These are phyloP conservation scores for Rugosomyces carneus DNA, from an alignment of 1,284 basidiomycete genomes.

Conservation along the genomic window DNA sequence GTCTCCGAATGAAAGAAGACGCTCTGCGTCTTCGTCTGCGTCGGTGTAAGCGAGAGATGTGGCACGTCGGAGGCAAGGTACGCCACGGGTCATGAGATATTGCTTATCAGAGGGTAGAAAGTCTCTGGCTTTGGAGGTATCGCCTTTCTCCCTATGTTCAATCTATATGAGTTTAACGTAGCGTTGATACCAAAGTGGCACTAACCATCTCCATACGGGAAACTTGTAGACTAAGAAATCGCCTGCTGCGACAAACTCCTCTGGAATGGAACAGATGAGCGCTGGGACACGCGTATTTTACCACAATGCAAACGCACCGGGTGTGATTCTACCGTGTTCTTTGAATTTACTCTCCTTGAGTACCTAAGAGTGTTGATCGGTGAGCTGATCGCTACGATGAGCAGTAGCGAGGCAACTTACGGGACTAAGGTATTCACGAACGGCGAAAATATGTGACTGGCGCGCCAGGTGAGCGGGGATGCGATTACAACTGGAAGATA, in stretches of 20 bases:
- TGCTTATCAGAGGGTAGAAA: constrained; percentile 95
- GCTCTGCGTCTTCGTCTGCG: constrained; percentile 91
- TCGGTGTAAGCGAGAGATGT: constrained; percentile 91
- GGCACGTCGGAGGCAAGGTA: constrained; percentile 88
- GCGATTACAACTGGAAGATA: not conserved
- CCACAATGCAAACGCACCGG: constrained; percentile 54
- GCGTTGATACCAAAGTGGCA: constrained; percentile 9
- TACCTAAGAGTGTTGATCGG: constrained; percentile 52
- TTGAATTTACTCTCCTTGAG: constrained; percentile 98
- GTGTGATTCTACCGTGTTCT: constrained; percentile 94
- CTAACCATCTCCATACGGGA: constrained; percentile 90
- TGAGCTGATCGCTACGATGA: constrained; percentile 25
- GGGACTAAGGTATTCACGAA: constrained; percentile 94
- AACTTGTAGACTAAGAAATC: constrained; percentile 96
- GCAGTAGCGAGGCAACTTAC: constrained; percentile 39
- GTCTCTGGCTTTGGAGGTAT: constrained; percentile 78
- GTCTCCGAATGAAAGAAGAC: constrained; percentile 73
- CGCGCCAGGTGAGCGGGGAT: constrained; percentile 9
- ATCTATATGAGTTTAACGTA: not conserved
- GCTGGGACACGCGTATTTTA: constrained; percentile 4
- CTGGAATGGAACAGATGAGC: constrained; percentile 35
- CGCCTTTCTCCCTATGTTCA: constrained; percentile 77
- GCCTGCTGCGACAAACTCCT: constrained; percentile 94
- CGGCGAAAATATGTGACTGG: constrained; percentile 85
- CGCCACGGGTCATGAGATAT: constrained; percentile 90